Conservation (phyloP, 352 stramenopile species). For the Globisporangium solare region DNA sequence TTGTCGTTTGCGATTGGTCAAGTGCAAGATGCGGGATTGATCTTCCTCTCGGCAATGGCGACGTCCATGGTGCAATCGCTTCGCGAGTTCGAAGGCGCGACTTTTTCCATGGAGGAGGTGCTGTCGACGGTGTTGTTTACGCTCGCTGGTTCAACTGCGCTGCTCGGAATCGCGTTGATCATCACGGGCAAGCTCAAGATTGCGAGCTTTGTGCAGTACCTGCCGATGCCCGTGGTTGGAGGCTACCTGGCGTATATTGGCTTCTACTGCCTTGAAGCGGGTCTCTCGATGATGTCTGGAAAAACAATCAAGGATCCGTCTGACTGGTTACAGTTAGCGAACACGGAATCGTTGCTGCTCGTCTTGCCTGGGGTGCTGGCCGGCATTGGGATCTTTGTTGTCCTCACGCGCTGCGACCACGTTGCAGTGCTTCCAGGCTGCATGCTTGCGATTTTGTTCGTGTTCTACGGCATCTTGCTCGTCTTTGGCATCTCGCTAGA, state of each 20-base stretch:
- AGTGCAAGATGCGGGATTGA: constrained; percentile 98
- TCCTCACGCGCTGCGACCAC: constrained; percentile 78
- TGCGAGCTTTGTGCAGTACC: constrained; percentile 95
- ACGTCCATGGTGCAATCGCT: constrained; percentile 82
- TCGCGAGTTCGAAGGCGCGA: constrained; percentile 49
- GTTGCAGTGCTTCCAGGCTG: constrained; percentile 79
- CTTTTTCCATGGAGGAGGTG: constrained; percentile 70
- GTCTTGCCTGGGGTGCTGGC: constrained; percentile 83
- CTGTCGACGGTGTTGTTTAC: constrained; percentile 94
- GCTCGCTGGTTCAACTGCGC: constrained; percentile 88
- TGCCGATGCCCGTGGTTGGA: constrained; percentile 96
- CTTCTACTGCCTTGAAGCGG: constrained; percentile 83
- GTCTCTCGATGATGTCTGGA: constrained; percentile 85
- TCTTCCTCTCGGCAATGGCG: constrained; percentile 97
- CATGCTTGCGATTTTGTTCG: constrained; percentile 86
- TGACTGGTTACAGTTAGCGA: constrained; percentile 82
- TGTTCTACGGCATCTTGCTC: constrained; percentile 83
- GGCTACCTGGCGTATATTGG: constrained; percentile 98
- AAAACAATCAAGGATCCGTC: constrained; percentile 85
- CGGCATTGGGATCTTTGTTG: constrained; percentile 80
- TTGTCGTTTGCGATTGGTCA: constrained; percentile 97
- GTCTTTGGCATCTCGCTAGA: constrained; percentile 71
- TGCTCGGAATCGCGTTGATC: constrained; percentile 92
- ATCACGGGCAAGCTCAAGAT: constrained; percentile 93
- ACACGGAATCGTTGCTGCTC: constrained; percentile 74